phyloP scores from a whole-genome alignment of 768 basidiomycete genomes.

The Leccinum sublutescens region DNA sequence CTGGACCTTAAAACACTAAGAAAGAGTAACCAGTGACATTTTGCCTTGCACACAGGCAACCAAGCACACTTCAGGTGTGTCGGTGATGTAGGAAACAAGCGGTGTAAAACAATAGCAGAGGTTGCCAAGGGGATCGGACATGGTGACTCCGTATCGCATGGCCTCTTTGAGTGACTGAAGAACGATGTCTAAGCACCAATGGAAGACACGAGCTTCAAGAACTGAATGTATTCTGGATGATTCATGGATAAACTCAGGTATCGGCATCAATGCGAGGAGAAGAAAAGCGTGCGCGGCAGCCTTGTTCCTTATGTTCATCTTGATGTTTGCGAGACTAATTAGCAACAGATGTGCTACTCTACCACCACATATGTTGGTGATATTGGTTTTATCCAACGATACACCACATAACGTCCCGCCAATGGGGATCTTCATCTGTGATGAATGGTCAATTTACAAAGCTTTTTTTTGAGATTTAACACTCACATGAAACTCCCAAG shows the following conservation, averaged over 20 bases:
- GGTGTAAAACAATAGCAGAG: not conserved
- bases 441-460: too few relatives aligned
- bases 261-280: not conserved
- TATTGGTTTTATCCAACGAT: not conserved
- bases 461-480: too few relatives aligned
- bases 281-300: not conserved
- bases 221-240: not conserved
- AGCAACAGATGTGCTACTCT: not conserved
- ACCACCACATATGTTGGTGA: not conserved
- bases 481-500: slow-evolving; percentile 29
- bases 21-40: too few relatives aligned
- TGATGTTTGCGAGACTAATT: not conserved
- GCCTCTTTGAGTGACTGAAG: not conserved
- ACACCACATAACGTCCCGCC: not conserved
- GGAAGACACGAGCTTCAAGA: not conserved
- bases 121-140: not conserved
- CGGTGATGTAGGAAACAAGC: too few relatives aligned
- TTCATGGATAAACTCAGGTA: not conserved
- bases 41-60: too few relatives aligned
- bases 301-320: not conserved
- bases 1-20: too few relatives aligned
- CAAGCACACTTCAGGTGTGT: too few relatives aligned
- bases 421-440: too few relatives aligned
- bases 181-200: not conserved
- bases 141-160: not conserved